phyloP scores from a whole-genome alignment of 2,329 filamentous ascomycete species.

The Paraconiothyrium brasiliense region DNA sequence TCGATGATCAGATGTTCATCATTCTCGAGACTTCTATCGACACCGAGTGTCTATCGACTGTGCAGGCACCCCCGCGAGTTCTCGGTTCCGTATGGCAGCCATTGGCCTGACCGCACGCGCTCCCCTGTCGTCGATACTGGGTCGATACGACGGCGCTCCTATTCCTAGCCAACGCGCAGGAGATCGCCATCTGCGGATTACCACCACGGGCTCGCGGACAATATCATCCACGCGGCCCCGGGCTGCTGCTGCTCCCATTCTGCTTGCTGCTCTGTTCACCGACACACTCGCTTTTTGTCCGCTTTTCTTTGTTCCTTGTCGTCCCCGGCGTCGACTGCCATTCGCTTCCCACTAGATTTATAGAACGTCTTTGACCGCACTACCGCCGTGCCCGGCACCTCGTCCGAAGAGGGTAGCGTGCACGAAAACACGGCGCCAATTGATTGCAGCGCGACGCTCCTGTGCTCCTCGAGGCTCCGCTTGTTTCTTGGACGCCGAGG shows the following conservation, averaged over 20 bases:
- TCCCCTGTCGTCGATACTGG: conserved; percentile 11
- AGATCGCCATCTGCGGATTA: conserved; percentile 12
- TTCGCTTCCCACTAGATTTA: conserved; percentile 25
- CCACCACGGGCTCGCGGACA: conserved; percentile 19
- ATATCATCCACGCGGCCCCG: conserved; percentile 33
- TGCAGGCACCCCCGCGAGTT: conserved; percentile 3
- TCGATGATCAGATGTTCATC: not conserved
- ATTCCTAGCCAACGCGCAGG: conserved; percentile 29
- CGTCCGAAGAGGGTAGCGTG: conserved; percentile 15
- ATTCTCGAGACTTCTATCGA: not conserved
- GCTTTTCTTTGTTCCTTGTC: conserved; percentile 24
- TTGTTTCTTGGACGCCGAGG: conserved; percentile 17
- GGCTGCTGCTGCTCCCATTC: conserved; percentile 22
- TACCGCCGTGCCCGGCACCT: conserved; percentile 17
- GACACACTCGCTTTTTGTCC: conserved; percentile 36
- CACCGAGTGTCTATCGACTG: conserved; percentile 1
- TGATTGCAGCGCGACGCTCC: conserved; percentile 21
- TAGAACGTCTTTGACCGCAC: conserved; percentile 17
- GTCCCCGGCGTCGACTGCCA: conserved; percentile 22
- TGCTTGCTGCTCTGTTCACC: conserved; percentile 22
- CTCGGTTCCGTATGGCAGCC: not conserved
- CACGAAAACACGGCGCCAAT: conserved; percentile 20
- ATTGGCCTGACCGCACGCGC: not conserved
- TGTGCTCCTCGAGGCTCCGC: conserved; percentile 21
- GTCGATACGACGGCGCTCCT: conserved; percentile 31